Evolutionary conservation across 129 eudicot species (phyloP).

Genomic region (Deinandra increscens): DNA sequence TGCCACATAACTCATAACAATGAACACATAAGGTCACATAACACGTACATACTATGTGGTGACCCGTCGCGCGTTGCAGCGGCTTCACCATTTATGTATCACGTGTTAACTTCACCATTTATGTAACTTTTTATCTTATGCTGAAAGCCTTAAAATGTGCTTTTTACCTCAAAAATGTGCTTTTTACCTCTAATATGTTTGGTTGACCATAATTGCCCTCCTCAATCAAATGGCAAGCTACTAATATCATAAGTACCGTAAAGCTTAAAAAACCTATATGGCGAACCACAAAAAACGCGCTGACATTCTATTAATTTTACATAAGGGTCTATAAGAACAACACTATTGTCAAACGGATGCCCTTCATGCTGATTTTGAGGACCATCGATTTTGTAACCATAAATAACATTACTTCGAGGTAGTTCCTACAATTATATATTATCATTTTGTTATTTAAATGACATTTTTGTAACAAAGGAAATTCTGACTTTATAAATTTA

Average conservation of each 20-base stretch:
- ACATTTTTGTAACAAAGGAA: slow-evolving; percentile 8
- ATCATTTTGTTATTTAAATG: not conserved
- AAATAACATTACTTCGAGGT: slow-evolving; percentile 59
- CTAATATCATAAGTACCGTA: slow-evolving; percentile 85
- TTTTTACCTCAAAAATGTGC: too few relatives aligned
- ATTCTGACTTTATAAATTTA: not conserved
- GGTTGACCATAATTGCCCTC: slow-evolving; percentile 72
- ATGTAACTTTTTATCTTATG: too few relatives aligned
- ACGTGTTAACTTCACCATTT: too few relatives aligned
- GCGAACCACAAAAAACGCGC: slow-evolving; percentile 68
- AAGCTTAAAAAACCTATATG: slow-evolving; percentile 47
- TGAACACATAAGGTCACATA: too few relatives aligned
- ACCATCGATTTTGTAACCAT: slow-evolving; percentile 88
- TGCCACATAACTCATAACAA: too few relatives aligned
- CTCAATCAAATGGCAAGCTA: slow-evolving; percentile 86
- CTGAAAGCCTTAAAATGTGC: too few relatives aligned
- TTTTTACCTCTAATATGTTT: slow-evolving; percentile 81
- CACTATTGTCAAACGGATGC: slow-evolving; percentile 79
- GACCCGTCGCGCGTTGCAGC: too few relatives aligned
- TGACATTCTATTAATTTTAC: slow-evolving; percentile 89
- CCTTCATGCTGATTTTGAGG: slow-evolving; percentile 83
- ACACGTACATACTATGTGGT: too few relatives aligned
- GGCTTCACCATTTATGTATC: too few relatives aligned
- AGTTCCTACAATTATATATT: slow-evolving; percentile 50
- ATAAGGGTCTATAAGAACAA: slow-evolving; percentile 82